Evolutionary conservation across 2,329 filamentous ascomycete species (phyloP).

Genomic region (Diaporthe helianthi): DNA sequence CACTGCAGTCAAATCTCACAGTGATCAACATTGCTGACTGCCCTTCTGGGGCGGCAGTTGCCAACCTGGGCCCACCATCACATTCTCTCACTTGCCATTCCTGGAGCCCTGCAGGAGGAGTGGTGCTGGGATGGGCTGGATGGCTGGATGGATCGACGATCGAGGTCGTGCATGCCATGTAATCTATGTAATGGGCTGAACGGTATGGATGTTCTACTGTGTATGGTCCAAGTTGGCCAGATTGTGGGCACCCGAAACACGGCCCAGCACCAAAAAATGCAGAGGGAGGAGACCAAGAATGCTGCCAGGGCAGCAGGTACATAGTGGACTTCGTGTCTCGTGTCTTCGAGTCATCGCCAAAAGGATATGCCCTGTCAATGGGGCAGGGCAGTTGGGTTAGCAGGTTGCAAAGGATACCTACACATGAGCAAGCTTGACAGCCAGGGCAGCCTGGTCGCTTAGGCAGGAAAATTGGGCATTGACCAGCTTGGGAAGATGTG

Average conservation of each 20-base stretch:
- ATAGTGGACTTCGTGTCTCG: neutral
- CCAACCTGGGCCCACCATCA: slow-evolving; percentile 15
- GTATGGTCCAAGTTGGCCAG: slow-evolving; percentile 7
- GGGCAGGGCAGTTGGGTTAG: slow-evolving; percentile 3
- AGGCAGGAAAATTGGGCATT: slow-evolving; percentile 20
- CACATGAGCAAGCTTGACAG: slow-evolving; percentile 1
- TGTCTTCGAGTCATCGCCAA: slow-evolving; percentile 20
- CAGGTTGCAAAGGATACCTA: too few species aligned
- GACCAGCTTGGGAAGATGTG: neutral
- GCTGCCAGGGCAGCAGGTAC: neutral
- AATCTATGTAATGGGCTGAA: neutral
- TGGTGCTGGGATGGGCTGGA: slow-evolving; percentile 22
- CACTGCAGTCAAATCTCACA: neutral
- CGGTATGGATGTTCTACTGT: too few species aligned
- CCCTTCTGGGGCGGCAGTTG: slow-evolving; percentile 11
- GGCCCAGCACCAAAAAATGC: slow-evolving; percentile 23
- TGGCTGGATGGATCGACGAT: slow-evolving; percentile 20
- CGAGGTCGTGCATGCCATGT: neutral
- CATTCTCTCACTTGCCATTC: slow-evolving; percentile 24
- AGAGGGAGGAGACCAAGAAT: slow-evolving; percentile 15
- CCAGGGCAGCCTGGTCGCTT: slow-evolving; percentile 2
- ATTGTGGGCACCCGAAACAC: slow-evolving; percentile 22
- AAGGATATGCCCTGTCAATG: slow-evolving; percentile 2
- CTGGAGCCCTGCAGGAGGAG: slow-evolving; percentile 23
- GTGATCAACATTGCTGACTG: slow-evolving; percentile 10